phyloP scores from a whole-genome alignment of 306 rosid species.

The Ochetophila trinervis region DNA sequence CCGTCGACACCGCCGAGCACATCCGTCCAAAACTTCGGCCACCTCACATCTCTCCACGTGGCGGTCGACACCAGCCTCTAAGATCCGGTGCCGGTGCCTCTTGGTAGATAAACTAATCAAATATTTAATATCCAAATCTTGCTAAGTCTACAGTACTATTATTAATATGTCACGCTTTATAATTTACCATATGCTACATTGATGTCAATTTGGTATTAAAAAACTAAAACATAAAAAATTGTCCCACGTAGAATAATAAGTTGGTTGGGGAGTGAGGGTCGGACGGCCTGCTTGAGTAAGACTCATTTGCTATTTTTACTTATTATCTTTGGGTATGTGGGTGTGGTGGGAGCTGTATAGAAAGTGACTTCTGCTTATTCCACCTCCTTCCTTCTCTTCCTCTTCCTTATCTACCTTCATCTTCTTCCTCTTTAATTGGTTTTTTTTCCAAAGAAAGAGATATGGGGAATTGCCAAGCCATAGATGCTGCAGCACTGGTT shows the following conservation, averaged over 20 bases:
- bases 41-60: slow-evolving; percentile 74
- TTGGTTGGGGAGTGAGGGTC: slow-evolving; percentile 39
- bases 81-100: slow-evolving; percentile 51
- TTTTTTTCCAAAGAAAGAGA: slow-evolving; percentile 7
- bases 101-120: background rate
- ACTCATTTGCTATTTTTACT: slow-evolving; percentile 23
- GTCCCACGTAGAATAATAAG: slow-evolving; percentile 40
- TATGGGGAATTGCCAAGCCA: slow-evolving; percentile 98
- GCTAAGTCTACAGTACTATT: slow-evolving; percentile 26
- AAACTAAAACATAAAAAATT: slow-evolving; percentile 15
- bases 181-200: slow-evolving; percentile 19
- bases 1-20: slow-evolving; percentile 64
- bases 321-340: slow-evolving; percentile 38
- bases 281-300: slow-evolving; percentile 36
- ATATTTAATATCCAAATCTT: slow-evolving; percentile 14
- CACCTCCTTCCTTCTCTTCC: slow-evolving; percentile 18
- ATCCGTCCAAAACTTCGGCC: slow-evolving; percentile 45
- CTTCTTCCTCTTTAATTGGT: slow-evolving; percentile 19
- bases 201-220: slow-evolving; percentile 33
- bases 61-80: slow-evolving; percentile 30
- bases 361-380: slow-evolving; percentile 58
- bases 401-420: slow-evolving; percentile 27
- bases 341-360: slow-evolving; percentile 58
- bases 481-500: slow-evolving; percentile 97
- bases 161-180: background rate